A percentile compares a stretch with the other conserved stretches of the same genome.
These are phyloP conservation scores for Striga hermonthica DNA, from an alignment of 305 asterid species.

Conservation along the genomic window DNA sequence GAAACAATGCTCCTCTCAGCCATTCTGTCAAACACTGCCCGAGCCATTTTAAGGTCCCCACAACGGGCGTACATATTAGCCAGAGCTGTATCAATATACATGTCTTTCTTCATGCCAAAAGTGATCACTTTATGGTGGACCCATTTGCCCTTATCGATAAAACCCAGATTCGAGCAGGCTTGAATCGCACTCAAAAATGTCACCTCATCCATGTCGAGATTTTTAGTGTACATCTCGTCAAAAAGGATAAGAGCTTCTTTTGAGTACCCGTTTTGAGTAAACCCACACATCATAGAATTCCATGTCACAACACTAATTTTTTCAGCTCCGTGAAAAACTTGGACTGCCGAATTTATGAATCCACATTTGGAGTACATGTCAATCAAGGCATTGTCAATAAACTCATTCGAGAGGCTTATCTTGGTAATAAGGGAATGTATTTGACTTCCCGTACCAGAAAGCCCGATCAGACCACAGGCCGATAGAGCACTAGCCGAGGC, in stretches of 20 bases:
- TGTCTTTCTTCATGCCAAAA: conserved; percentile 50
- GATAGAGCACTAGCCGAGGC: conserved; percentile 66
- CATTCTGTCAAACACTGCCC: conserved; percentile 56
- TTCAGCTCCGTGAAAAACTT: conserved; percentile 40
- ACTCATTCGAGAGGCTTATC: conserved; percentile 50
- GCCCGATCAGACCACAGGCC: conserved; percentile 59
- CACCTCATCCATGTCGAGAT: conserved; percentile 60
- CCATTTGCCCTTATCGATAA: conserved; percentile 67
- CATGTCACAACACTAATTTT: conserved; percentile 53
- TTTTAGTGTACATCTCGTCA: conserved; percentile 44
- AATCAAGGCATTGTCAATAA: conserved; percentile 68
- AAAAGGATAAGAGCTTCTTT: conserved; percentile 60
- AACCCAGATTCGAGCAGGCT: conserved; percentile 73
- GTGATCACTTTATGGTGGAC: conserved; percentile 66
- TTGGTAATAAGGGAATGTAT: conserved; percentile 58
- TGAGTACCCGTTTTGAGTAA: conserved; percentile 61
- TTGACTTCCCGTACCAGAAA: conserved; percentile 54
- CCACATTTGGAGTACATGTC: conserved; percentile 80
- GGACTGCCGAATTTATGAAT: conserved; percentile 41
- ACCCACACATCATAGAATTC: conserved; percentile 83
- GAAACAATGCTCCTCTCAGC: conserved; percentile 50
- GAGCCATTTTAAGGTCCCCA: conserved; percentile 69
- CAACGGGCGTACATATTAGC: conserved; percentile 76
- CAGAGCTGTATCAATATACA: conserved; percentile 62
- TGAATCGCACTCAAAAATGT: conserved; percentile 68